Percentiles rank a stretch among this genome's conserved stretches.
phyloP scores from a whole-genome alignment of 768 basidiomycete genomes.

The Suillus americanus region DNA sequence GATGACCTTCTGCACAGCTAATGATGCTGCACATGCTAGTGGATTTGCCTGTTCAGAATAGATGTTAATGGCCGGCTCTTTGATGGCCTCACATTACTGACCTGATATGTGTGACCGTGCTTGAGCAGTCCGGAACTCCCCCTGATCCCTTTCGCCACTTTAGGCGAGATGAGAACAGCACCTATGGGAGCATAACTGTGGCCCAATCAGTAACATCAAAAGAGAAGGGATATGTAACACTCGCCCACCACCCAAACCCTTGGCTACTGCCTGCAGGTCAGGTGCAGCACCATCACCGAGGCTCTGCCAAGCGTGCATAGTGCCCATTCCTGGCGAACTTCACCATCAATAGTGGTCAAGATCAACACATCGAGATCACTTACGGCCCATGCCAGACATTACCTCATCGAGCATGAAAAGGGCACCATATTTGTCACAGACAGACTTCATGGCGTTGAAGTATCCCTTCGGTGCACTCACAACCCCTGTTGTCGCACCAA shows the following conservation, averaged over 20 bases:
- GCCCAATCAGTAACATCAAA: constrained; percentile 2
- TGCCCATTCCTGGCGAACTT: constrained; percentile 68
- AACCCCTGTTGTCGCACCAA: constrained; percentile 81
- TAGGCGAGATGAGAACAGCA: constrained; percentile 73
- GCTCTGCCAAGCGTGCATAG: constrained; percentile 83
- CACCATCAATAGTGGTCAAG: neutral
- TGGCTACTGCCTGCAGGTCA: constrained; percentile 87
- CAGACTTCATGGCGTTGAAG: constrained; percentile 81
- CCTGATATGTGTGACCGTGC: constrained; percentile 88
- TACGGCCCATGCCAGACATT: constrained; percentile 91
- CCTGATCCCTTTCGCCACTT: constrained; percentile 67
- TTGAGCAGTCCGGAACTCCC: constrained; percentile 73
- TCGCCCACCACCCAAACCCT: constrained; percentile 88
- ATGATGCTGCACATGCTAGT: constrained; percentile 71
- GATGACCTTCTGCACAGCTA: constrained; percentile 81
- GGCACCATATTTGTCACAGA: constrained; percentile 69
- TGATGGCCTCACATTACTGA: constrained; percentile 16
- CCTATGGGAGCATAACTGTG: constrained; percentile 78
- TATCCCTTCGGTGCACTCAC: constrained; percentile 81
- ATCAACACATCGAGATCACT: constrained; percentile 29
- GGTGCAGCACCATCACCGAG: constrained; percentile 77
- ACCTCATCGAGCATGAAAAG: constrained; percentile 90
- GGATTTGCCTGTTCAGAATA: constrained; percentile 57
- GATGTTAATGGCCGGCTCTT: constrained; percentile 3
- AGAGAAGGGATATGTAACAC: constrained; percentile 17